Conservation (phyloP, 345 rosid genomes). For the Eucalyptus globulus region DNA sequence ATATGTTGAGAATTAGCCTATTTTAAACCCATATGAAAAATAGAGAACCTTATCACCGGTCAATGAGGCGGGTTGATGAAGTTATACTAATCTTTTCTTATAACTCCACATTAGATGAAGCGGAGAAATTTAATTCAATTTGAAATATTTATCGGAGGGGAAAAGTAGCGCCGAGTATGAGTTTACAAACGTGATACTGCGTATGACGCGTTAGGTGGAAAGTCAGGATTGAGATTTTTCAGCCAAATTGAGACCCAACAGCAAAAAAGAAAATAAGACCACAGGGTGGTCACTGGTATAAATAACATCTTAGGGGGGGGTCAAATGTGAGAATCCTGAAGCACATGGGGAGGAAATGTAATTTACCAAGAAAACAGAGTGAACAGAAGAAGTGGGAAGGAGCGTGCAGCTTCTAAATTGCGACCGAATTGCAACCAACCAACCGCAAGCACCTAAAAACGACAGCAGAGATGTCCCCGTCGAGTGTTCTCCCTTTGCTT, state of each 20-base stretch:
- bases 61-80: neutral
- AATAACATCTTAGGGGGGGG: neutral
- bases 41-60: neutral
- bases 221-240: neutral
- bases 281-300: neutral
- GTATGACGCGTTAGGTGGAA: neutral
- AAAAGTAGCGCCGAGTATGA: neutral
- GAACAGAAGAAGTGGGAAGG: neutral
- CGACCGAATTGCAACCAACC: neutral
- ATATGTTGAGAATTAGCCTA: neutral
- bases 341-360: neutral
- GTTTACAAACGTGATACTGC: neutral
- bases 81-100: neutral
- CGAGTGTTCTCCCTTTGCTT: neutral
- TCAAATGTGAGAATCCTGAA: neutral
- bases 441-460: neutral
- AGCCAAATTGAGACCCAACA: neutral
- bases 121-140: neutral
- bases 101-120: neutral
- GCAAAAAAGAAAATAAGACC: neutral
- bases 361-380: neutral
- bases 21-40: neutral
- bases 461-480: neutral
- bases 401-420: neutral
- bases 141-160: neutral